These are phyloP conservation scores for Solanum medicagineum DNA, from an alignment of 257 asterid species.

Conservation along the genomic window DNA sequence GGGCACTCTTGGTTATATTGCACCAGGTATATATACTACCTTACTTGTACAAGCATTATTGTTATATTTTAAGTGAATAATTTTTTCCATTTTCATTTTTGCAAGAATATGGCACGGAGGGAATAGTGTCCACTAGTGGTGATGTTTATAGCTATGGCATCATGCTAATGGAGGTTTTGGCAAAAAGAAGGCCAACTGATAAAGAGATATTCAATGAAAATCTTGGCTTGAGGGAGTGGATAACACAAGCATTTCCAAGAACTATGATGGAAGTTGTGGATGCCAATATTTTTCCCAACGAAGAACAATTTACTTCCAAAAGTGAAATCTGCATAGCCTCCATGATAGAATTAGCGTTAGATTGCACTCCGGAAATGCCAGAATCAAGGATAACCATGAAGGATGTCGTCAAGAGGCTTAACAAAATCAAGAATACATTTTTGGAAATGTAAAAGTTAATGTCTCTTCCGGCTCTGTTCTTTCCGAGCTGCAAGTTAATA, in stretches of 20 bases:
- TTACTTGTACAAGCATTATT: not conserved
- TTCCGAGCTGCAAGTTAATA: not conserved
- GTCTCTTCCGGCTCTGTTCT: not conserved
- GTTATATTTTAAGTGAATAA: not conserved
- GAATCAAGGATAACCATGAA: not conserved
- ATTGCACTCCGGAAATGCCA: not conserved
- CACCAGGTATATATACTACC: slow-evolving; percentile 10
- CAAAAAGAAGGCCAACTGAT: slow-evolving; percentile 15
- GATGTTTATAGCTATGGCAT: slow-evolving; percentile 26
- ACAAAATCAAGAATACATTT: not conserved
- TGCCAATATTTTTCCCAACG: not conserved
- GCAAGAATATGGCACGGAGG: slow-evolving; percentile 20
- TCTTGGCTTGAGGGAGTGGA: slow-evolving; percentile 16
- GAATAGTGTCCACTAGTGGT: slow-evolving; percentile 15
- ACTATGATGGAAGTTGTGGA: not conserved
- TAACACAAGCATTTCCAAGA: not conserved
- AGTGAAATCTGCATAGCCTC: not conserved
- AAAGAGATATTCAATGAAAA: slow-evolving; percentile 9
- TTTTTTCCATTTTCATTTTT: not conserved
- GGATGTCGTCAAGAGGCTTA: not conserved
- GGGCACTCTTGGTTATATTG: slow-evolving; percentile 27
- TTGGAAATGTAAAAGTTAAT: not conserved
- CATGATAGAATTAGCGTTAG: not conserved
- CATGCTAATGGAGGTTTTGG: slow-evolving; percentile 16
- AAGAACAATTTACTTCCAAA: not conserved